Conservation (phyloP, 1,284 basidiomycete genomes). For the Cerioporus squamosus region DNA sequence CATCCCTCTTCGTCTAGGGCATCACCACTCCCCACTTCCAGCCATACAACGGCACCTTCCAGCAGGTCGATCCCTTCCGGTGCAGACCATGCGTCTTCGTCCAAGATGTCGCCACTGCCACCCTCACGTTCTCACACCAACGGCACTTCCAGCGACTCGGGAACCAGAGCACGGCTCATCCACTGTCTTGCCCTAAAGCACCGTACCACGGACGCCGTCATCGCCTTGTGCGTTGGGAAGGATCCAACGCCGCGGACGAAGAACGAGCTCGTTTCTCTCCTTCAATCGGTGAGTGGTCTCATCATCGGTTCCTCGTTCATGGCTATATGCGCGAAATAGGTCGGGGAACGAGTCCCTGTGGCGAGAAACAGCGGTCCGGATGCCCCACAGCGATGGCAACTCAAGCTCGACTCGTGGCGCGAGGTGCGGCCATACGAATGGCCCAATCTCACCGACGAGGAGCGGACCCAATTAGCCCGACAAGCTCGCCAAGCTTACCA, state of each 20-base stretch:
- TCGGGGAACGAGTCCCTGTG: slow-evolving; percentile 50
- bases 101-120: slow-evolving; percentile 23
- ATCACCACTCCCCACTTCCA: neutral
- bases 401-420: slow-evolving; percentile 60
- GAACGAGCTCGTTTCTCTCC: slow-evolving; percentile 34
- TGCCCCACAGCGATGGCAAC: slow-evolving; percentile 48
- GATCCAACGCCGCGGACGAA: slow-evolving; percentile 13
- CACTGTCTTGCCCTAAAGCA: slow-evolving; percentile 56
- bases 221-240: slow-evolving; percentile 26
- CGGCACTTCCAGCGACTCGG: slow-evolving; percentile 3
- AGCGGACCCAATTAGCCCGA: slow-evolving; percentile 51
- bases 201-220: slow-evolving; percentile 43
- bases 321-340: slow-evolving; percentile 36
- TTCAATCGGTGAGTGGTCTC: slow-evolving; percentile 50
- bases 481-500: slow-evolving; percentile 51
- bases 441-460: slow-evolving; percentile 48
- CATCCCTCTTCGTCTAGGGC: slow-evolving; percentile 1
- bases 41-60: too few species aligned
- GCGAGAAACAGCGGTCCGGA: slow-evolving; percentile 39
- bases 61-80: too few species aligned
- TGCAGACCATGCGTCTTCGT: neutral
- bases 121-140: slow-evolving; percentile 22
- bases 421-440: slow-evolving; percentile 73
- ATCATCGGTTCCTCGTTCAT: neutral
- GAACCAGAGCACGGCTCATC: slow-evolving; percentile 47